phyloP scores from a whole-genome alignment of 225 moss, liverwort and hornwort genomes.

The Thuidium tamariscinum region DNA sequence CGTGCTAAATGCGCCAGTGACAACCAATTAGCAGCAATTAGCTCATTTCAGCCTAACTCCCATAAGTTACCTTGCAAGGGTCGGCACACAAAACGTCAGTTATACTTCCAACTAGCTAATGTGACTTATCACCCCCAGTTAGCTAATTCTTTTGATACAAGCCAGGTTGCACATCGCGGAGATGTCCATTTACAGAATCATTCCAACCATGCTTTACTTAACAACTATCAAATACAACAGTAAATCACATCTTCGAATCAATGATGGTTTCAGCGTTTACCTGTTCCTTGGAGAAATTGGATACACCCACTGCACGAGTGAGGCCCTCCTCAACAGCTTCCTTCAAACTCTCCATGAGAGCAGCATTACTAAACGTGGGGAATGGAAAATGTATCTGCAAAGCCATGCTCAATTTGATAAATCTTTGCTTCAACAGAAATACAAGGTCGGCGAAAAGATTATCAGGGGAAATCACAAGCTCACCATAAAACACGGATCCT shows the following conservation, averaged over 20 bases:
- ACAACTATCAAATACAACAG: not conserved
- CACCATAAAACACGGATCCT: not conserved
- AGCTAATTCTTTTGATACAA: not conserved
- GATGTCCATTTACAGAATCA: not conserved
- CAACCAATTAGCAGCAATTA: not conserved
- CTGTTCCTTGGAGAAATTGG: constrained; percentile 82
- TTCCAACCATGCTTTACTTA: not conserved
- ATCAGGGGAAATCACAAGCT: not conserved
- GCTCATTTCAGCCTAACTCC: not conserved
- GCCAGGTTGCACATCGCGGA: not conserved
- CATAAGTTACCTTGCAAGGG: not conserved
- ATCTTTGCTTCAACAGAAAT: not conserved
- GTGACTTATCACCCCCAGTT: not conserved
- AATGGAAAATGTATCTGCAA: constrained; percentile 93
- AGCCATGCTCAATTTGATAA: not conserved
- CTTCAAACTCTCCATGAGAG: constrained; percentile 91
- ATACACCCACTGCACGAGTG: constrained; percentile 79
- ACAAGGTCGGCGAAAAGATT: not conserved
- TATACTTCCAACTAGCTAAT: not conserved
- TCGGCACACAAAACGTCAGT: not conserved
- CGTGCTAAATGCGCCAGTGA: not conserved
- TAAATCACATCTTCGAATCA: not conserved
- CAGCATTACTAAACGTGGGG: constrained; percentile 66
- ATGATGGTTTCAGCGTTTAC: constrained; percentile 3
- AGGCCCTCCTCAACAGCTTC: constrained; percentile 91